Evolutionary conservation across 2,329 filamentous ascomycete species (phyloP).

Genomic region (Xylariaceae sp.): DNA sequence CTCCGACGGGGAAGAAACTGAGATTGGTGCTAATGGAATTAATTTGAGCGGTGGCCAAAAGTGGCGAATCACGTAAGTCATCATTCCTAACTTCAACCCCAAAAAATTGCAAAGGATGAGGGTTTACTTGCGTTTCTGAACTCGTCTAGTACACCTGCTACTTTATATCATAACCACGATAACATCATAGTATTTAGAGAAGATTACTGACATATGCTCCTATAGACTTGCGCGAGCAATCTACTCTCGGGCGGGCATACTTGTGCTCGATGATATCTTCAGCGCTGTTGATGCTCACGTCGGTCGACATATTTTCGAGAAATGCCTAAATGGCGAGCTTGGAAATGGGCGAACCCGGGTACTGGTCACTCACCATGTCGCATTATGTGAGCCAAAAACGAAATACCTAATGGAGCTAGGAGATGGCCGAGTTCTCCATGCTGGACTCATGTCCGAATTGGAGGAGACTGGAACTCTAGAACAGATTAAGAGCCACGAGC

Average conservation of each 20-base stretch:
- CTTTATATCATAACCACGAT: not conserved
- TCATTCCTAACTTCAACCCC: not conserved
- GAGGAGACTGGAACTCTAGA: slow-evolving; percentile 61
- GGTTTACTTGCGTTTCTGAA: too few species aligned
- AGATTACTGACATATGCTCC: slow-evolving; percentile 19
- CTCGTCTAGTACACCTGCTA: too few species aligned
- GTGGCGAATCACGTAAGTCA: slow-evolving; percentile 70
- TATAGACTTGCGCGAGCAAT: slow-evolving; percentile 71
- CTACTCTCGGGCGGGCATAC: slow-evolving; percentile 77
- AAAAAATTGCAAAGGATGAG: too few species aligned
- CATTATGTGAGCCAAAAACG: slow-evolving; percentile 71
- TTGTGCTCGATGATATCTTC: slow-evolving; percentile 85
- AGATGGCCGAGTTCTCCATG: slow-evolving; percentile 68
- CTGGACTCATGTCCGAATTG: slow-evolving; percentile 71
- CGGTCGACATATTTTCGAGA: slow-evolving; percentile 78
- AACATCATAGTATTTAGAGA: not conserved
- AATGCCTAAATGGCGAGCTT: slow-evolving; percentile 74
- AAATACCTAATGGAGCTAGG: slow-evolving; percentile 77
- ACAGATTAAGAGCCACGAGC: slow-evolving; percentile 63
- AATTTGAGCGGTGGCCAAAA: slow-evolving; percentile 85
- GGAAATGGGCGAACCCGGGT: slow-evolving; percentile 74
- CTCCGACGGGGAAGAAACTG: slow-evolving; percentile 76
- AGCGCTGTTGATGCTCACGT: slow-evolving; percentile 83
- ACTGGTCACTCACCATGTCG: slow-evolving; percentile 80
- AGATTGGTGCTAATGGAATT: slow-evolving; percentile 84